Evolutionary conservation across 1,284 basidiomycete species (phyloP), one percentile per base, ranked within the genome.

Genomic region (Cerioporus squamosus): DNA sequence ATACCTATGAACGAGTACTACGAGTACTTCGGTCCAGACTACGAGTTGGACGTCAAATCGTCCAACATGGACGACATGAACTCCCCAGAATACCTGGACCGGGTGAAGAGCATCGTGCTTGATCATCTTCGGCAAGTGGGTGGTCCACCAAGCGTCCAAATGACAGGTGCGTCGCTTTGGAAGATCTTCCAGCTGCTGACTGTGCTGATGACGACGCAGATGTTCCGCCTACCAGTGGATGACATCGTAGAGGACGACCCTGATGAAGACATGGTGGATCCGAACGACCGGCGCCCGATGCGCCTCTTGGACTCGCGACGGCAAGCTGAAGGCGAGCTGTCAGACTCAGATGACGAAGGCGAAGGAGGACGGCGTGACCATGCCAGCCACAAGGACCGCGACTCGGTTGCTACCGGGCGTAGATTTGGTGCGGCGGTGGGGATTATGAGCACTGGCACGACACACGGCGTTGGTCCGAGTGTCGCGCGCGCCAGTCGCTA

Each of bases 1-100:
- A 96, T 98, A 53, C 95, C 95, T 0, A 91, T 95, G 64, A 98
- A 98, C 70, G 96, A 98, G 75, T 98, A 99, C 77, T 98, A 97
- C 74, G 97, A 99, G 73, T 99, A 99, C 77, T 99, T 98, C 74
- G 97, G 97, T 0, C 97, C 97, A 1, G 94, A 97, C 69, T 98
- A 99, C 70, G 88, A 95, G 68, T 83, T 99, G n/a, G 95, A 99
- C 70, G 97, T 99, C 24, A 92, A 92, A 64, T 81, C 95, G 5
- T 97, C 94, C 31, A 99, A 99, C 72, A 94, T 95, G 71, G 95
- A 98, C 66, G 96, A 99, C 70, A 81, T 97, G 77, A 99, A 99
- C 72, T 94, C 94, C 2, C 86, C 86, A 9, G 91, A 93, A 65
- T 99, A 99, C 72, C 81, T 99, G 49, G 93, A 97, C 54, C 94